A percentile compares a stretch with the other conserved stretches of the same genome.
Conservation (phyloP, 306 rosid species). For the Cucurbita pepo region DNA sequence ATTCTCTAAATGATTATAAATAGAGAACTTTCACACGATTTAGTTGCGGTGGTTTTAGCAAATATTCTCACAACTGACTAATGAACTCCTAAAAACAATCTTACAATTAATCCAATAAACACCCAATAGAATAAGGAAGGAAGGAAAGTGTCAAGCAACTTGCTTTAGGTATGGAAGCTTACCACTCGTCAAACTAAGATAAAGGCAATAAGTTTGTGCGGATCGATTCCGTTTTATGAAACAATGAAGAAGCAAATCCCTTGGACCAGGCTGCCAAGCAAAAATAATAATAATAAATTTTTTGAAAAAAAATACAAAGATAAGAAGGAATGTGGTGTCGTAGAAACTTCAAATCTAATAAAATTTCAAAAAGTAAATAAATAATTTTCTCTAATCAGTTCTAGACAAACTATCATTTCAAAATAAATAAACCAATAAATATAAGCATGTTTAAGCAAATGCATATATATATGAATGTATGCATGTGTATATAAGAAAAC, state of each 20-base stretch:
- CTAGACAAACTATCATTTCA: neutral
- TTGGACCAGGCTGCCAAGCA: constrained; percentile 81
- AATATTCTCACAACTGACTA: no score
- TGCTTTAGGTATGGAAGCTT: constrained; percentile 10
- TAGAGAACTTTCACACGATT: no score
- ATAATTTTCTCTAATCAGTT: neutral
- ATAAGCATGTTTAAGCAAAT: neutral
- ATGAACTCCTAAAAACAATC: neutral
- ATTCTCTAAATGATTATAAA: no score
- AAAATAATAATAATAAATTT: neutral
- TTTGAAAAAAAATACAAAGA: neutral
- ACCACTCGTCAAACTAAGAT: constrained; percentile 54
- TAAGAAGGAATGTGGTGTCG: neutral
- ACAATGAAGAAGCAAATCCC: constrained; percentile 69
- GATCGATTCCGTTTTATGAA: constrained; percentile 86
- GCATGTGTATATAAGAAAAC: neutral
- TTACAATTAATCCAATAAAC: neutral
- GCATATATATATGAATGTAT: neutral
- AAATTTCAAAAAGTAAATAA: neutral
- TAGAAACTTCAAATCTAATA: neutral
- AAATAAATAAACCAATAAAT: neutral
- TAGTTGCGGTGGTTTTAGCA: no score
- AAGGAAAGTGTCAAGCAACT: neutral
- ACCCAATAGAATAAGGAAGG: neutral
- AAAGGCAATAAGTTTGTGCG: constrained; percentile 64